Base-by-base conservation (phyloP, 208 protist species). In the Endotrypanum monterogeii region DNA sequence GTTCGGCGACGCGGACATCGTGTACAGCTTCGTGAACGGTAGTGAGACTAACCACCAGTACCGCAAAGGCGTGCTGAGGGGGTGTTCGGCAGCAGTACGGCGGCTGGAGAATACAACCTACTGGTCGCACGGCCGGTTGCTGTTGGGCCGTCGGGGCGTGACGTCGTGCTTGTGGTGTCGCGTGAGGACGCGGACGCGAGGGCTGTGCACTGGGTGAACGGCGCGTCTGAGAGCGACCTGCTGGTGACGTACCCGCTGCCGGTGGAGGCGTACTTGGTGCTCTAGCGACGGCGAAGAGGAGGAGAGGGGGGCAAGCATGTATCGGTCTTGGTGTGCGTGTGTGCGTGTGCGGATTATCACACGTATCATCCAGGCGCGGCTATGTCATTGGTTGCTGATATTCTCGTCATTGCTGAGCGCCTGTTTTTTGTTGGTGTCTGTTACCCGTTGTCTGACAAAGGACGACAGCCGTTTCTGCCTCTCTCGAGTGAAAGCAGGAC, bases 11-110 rank as follows among this genome's bases (percentile, higher is more conserved):
- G 91, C 98, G 56, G 94, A 98, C 71, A 80, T 99, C 41, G 84
- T 99, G 14, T 99, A 99, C 83, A 98, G 94, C 12, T 99, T 98
- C 87, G 97, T 99, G 20, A 99, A 99, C 82, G 97, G 97, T 23
- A 91, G 65, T 20, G 98, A 99, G 66, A 81, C 74, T 3, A 77
- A 87, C 20, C 89, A 95, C 35, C n/a, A 71, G 2, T 91, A 76
- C 77, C 85, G 83, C 18, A 78, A 80, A 30, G 35, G 3, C 32
- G n/a, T 28, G 16, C 56, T 9, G 12, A 25, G 30, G 14, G 56
- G 0, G 7, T 61, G 56, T 30, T 20, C 39, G 30, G n/a, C 32
- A 3, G 56, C 7, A 4, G 35, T 61, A 14, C 56, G 32, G 23
- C 2, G 18, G n/a, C 30, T 16, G 4, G 56, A 61, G 12, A 61